These are phyloP conservation scores for Umbelopsis sp. DNA, from an alignment of 192 early-diverging fungal genomes.

Conservation along the genomic window DNA sequence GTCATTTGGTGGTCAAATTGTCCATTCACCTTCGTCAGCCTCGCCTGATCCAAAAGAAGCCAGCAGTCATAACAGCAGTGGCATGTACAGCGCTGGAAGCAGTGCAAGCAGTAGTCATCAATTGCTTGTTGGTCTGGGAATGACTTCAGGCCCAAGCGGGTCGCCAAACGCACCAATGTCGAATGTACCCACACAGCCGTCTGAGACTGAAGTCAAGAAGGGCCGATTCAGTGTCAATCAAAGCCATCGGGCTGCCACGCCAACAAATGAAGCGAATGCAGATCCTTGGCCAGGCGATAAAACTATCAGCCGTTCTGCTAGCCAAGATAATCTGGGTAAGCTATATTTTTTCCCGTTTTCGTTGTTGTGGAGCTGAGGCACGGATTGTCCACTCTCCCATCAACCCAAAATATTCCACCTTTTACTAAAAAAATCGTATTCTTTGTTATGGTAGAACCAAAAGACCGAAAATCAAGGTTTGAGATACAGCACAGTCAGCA, in stretches of 20 bases:
- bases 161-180: not conserved
- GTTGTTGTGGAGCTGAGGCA: no score
- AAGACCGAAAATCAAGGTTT: constrained; percentile 38
- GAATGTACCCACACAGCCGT: not conserved
- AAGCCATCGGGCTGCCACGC: not conserved
- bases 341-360: not conserved
- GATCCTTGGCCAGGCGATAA: constrained; percentile 4
- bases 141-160: not conserved
- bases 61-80: not conserved
- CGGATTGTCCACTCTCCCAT: no score
- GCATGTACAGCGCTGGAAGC: not conserved
- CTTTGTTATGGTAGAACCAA: no score
- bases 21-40: not conserved
- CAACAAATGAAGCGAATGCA: not conserved
- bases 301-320: constrained; percentile 7
- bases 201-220: constrained; percentile 53
- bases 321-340: constrained; percentile 11
- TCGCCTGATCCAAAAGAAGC: constrained; percentile 1
- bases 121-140: not conserved
- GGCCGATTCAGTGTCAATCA: constrained; percentile 66
- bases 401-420: no score
- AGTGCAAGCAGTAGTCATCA: not conserved
- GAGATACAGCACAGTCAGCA: constrained; percentile 29
- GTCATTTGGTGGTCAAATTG: not conserved
- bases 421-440: no score